Evolutionary conservation across 2,329 filamentous ascomycete species (phyloP).

Genomic region (Xylaria sp.): DNA sequence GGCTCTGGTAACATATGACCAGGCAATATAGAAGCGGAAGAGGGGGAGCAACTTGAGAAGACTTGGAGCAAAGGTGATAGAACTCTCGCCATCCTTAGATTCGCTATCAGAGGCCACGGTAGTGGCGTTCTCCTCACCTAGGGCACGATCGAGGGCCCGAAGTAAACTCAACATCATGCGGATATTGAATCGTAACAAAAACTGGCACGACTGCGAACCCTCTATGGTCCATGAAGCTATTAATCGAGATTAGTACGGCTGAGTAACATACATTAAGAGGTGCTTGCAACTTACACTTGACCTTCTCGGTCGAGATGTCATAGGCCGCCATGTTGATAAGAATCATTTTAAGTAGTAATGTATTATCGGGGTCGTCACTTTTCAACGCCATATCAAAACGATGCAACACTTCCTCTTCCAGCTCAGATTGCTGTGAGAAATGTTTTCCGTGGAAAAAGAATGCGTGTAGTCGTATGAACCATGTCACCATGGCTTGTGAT

Average conservation of each 20-base stretch:
- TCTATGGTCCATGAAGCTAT: constrained; percentile 60
- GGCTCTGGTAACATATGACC: constrained; percentile 60
- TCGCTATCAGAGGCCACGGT: constrained; percentile 42
- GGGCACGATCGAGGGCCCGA: constrained; percentile 74
- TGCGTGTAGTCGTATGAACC: constrained; percentile 89
- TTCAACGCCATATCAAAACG: constrained; percentile 80
- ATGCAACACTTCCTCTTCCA: constrained; percentile 86
- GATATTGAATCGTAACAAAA: constrained; percentile 80
- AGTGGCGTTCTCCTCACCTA: constrained; percentile 62
- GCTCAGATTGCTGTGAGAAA: constrained; percentile 79
- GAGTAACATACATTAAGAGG: not conserved
- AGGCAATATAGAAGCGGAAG: constrained; percentile 65
- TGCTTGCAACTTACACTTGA: constrained; percentile 61
- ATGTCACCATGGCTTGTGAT: constrained; percentile 74
- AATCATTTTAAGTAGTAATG: constrained; percentile 79
- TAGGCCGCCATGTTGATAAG: constrained; percentile 89
- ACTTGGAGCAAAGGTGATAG: constrained; percentile 52
- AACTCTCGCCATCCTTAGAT: constrained; percentile 40
- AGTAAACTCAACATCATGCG: constrained; percentile 80
- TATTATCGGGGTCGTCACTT: constrained; percentile 71
- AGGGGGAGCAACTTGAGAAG: constrained; percentile 61
- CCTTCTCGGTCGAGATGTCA: constrained; percentile 72
- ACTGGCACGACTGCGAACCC: constrained; percentile 65
- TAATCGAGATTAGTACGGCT: constrained; percentile 35
- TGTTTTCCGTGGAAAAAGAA: constrained; percentile 82